Percentiles rank a stretch among this genome's conserved stretches.
Conservation (phyloP, 805 yeast genomes). For the Myxozyma lipomycoides region DNA sequence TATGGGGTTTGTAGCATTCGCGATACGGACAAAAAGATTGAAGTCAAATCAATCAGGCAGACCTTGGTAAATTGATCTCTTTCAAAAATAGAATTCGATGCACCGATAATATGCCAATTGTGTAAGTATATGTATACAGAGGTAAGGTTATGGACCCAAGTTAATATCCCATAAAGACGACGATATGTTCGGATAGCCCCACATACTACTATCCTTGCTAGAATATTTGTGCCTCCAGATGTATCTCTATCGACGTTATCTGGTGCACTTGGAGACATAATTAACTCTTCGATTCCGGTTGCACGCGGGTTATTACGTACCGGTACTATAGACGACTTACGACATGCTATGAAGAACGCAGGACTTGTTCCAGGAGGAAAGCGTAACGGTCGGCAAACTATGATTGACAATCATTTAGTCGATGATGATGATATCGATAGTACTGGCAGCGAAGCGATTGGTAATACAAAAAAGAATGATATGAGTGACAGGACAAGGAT, state of each 20-base stretch:
- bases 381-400: neutral
- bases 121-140: neutral
- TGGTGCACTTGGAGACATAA: neutral
- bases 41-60: too few relatives aligned
- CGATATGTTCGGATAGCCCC: constrained; percentile 1
- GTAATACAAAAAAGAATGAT: neutral
- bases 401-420: neutral
- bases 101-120: too few relatives aligned
- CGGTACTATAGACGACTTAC: neutral
- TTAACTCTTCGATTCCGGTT: neutral
- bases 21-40: too few relatives aligned
- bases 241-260: neutral
- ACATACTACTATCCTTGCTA: neutral
- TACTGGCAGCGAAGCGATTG: too few relatives aligned
- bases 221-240: neutral
- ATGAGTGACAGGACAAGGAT: neutral
- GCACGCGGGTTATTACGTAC: neutral
- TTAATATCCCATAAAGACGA: neutral
- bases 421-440: neutral
- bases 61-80: too few relatives aligned
- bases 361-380: neutral
- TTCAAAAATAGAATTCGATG: neutral
- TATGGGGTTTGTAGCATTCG: too few relatives aligned
- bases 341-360: neutral
- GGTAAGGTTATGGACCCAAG: too few relatives aligned